Conservation (phyloP, 148 eudicot genomes). For the Pharnaceum exiguum region DNA sequence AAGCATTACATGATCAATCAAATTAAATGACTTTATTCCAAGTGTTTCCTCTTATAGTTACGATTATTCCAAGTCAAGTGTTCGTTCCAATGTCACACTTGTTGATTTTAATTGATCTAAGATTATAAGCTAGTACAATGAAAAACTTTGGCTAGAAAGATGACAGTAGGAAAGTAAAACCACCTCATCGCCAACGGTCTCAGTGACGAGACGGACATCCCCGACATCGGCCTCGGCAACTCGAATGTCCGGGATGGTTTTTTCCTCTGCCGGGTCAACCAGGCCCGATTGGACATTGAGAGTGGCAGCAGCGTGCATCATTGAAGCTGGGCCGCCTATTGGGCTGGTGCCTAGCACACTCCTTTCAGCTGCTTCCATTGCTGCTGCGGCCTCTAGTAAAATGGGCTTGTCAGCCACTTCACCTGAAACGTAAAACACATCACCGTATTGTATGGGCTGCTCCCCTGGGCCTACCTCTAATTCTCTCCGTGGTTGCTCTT, state of each 20-base stretch:
- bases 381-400: conserved; percentile 18
- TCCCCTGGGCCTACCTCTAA: neutral
- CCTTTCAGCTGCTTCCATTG: conserved; percentile 19
- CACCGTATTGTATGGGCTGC: conserved; percentile 23
- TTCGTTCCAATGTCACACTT: too few species aligned
- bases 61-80: too few species aligned
- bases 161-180: neutral
- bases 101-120: too few species aligned
- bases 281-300: conserved; percentile 14
- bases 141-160: too few species aligned
- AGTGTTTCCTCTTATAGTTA: too few species aligned
- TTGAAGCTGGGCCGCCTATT: conserved; percentile 14
- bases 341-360: conserved; percentile 8
- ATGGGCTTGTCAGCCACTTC: conserved; percentile 18
- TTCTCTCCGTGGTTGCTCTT: conserved; percentile 1
- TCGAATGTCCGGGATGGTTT: neutral
- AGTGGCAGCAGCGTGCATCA: conserved; percentile 21
- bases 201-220: conserved; percentile 8
- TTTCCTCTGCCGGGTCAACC: neutral
- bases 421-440: conserved; percentile 18
- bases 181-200: conserved; percentile 13
- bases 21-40: too few species aligned
- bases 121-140: too few species aligned
- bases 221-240: conserved; percentile 1
- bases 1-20: too few species aligned